Evolutionary conservation across 1,284 basidiomycete genomes (phyloP).

Genomic region (Phylloboletellus chloephorus): DNA sequence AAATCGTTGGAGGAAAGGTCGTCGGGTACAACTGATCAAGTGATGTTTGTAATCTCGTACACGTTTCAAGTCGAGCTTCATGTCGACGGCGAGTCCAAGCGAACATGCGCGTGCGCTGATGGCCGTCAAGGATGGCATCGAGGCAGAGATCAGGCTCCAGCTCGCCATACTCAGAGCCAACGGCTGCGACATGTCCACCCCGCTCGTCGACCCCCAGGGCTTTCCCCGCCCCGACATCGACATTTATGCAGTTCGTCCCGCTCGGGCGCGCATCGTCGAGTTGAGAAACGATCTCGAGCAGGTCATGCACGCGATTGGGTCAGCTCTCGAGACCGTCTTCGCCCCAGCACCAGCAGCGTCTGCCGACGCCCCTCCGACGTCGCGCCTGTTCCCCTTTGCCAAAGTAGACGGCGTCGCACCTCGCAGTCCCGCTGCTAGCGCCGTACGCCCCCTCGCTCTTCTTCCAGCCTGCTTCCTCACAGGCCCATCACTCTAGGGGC

Average conservation of each 20-base stretch:
- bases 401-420: conserved; percentile 74
- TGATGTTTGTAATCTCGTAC: neutral
- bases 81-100: conserved; percentile 41
- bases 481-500: conserved; percentile 44
- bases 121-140: conserved; percentile 55
- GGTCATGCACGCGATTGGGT: conserved; percentile 62
- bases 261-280: conserved; percentile 67
- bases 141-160: conserved; percentile 58
- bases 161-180: conserved; percentile 56
- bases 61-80: conserved; percentile 43
- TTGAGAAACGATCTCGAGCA: conserved; percentile 71
- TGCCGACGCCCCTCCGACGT: conserved; percentile 1
- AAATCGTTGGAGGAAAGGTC: conserved; percentile 64
- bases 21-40: conserved; percentile 36
- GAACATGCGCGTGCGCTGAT: conserved; percentile 58
- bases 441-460: conserved; percentile 46
- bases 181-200: conserved; percentile 56
- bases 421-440: conserved; percentile 70
- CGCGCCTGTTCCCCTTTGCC: conserved; percentile 52
- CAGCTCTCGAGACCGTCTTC: conserved; percentile 64
- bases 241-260: conserved; percentile 74
- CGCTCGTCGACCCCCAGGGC: conserved; percentile 78
- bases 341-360: conserved; percentile 15
- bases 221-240: conserved; percentile 84
- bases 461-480: neutral